Base-by-base conservation (phyloP, 2,329 filamentous ascomycete genomes). In the Ophiostoma pallidulum region DNA sequence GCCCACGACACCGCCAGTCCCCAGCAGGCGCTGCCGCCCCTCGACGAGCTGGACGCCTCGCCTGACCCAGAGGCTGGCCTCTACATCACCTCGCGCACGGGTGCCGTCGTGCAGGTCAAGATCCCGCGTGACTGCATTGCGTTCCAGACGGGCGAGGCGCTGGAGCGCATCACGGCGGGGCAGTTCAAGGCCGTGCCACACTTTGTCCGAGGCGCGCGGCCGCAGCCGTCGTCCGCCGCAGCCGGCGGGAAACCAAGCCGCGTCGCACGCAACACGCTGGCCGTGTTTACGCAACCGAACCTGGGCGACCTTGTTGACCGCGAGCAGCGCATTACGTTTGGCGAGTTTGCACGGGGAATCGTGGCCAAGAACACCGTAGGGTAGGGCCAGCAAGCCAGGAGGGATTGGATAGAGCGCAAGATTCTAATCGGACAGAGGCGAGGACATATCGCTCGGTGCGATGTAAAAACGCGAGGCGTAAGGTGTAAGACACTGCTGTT, bases 221-320 rank as follows among this genome's bases (percentile, higher is more conserved):
- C 76, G 1, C 74, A 13, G 5, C 7, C 32, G n/a, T n/a, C n/a
- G n/a, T n/a, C n/a, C n/a, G n/a, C n/a, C 4, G 37, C 38, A 4
- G 16, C 24, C 4, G 13, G 19, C 1, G 10, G 20, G 13, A 14
- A 29, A 13, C n/a, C n/a, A n/a, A 70, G 69, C 2, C 68, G 69
- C 24, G 74, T 90, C 51, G 85, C 84, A 24, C 71, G 84, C 50
- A 97, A 97, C 67, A 98, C 92, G 9, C 67, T 98, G 56, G 92
- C 92, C 1, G 89, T 97, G 9, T 98, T 97, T 61, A 98, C 91
- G 50, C 92, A 98, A 74, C 92, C 92, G 20, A 95, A 96, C 68
- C 65, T 97, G 51, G 85, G 78, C 57, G 86, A 90, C 57, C 75
- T 80, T 66, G 83, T 91, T 13, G 86, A 91, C 59, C 73, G 78